A percentile compares a stretch with the other conserved stretches of the same genome.
phyloP scores from a whole-genome alignment of 2,329 filamentous ascomycete genomes.

The Phialophora chinensis region DNA sequence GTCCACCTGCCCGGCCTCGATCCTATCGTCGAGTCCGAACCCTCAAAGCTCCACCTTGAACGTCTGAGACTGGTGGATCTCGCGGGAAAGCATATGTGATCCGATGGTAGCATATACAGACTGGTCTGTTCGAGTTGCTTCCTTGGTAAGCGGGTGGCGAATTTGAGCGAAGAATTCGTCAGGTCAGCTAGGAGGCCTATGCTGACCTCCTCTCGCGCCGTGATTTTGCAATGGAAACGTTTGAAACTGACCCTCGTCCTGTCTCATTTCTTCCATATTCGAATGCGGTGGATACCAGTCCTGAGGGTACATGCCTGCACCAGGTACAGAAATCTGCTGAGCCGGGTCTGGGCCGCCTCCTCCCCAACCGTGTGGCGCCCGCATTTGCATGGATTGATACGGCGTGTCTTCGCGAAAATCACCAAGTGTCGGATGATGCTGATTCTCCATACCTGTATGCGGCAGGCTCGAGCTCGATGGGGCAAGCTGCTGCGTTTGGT shows the following conservation, averaged over 20 bases:
- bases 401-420: conserved; percentile 21
- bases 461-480: conserved; percentile 14
- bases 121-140: not conserved
- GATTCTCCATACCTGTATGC: conserved; percentile 23
- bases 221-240: conserved; percentile 22
- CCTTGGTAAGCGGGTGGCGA: not conserved
- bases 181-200: conserved; percentile 22
- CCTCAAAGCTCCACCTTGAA: not conserved
- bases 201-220: conserved; percentile 8
- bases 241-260: conserved; percentile 21
- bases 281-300: conserved; percentile 28
- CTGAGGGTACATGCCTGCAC: conserved; percentile 19
- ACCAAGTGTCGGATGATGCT: conserved; percentile 6
- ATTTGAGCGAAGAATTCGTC: not conserved
- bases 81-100: not conserved
- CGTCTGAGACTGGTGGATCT: not conserved
- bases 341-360: conserved; percentile 13
- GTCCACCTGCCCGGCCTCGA: not conserved
- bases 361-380: conserved; percentile 25
- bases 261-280: conserved; percentile 15
- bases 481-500: conserved; percentile 25
- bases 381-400: conserved; percentile 27
- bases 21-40: not conserved
- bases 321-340: conserved; percentile 15
- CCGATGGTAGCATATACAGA: not conserved